Base-by-base conservation (phyloP, 257 asterid species). In the Gentiana dahurica region DNA sequence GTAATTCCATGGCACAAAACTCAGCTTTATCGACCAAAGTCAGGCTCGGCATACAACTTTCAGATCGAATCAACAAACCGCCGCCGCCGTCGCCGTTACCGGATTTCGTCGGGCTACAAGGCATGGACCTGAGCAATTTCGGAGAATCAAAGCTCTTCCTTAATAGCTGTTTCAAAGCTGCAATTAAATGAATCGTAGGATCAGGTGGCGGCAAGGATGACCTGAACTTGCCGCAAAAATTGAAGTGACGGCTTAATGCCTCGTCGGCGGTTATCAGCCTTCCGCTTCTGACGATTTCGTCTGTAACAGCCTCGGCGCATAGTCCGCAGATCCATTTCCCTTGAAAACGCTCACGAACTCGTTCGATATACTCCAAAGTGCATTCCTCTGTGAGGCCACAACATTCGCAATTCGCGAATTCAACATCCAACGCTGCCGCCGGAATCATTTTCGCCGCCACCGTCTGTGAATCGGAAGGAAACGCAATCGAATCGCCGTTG, bases 251-350 rank as follows among this genome's bases (percentile, higher is more conserved):
- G 62, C 70, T 81, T 74, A 87, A 58, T 12, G 96, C 96, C 52
- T 87, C 93, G 37, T 82, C 94, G 13, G 77, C 76, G 77, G 80
- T 84, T 48, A 87, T 84, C 68, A 79, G 71, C 65, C 71, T 70
- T 11, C 67, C 70, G 66, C 89, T 73, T 2, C 94, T 86, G 59
- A 73, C 33, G 2, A 67, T 61, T 66, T 87, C 96, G 2, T 87
- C 91, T 59, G 87, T 91, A 8, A 91, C 90, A 3, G 98, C 98
- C 71, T 91, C 96, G 3, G 87, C 86, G 48, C 98, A 87, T 3
- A 91, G 94, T 63, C 98, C 96, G 60, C 96, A 91, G 10, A 91
- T 77, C 98, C 98, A 91, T 67, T 90, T 90, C 33, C 96, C 98
- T 11, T 90, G 89, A 46, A 82, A 84, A 34, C 94, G 55, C 54